A percentile compares a stretch with the other conserved stretches of the same genome.
Evolutionary conservation across 352 stramenopile genomes (phyloP).

Genomic region (Pythium graminicola): DNA sequence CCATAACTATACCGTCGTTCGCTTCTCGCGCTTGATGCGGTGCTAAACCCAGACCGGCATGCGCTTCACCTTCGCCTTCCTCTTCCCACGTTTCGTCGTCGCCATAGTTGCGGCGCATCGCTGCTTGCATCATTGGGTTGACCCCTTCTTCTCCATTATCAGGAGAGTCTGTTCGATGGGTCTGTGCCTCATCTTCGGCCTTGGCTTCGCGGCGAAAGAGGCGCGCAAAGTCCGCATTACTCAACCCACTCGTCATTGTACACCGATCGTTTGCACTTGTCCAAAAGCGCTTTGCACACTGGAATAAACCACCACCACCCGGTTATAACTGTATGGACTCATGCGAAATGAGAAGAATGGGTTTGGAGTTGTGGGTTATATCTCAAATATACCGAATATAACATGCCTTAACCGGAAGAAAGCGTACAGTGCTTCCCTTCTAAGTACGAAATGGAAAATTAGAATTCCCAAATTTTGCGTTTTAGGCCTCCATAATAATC

Average conservation of each 20-base stretch:
- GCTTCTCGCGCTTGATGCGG: neutral
- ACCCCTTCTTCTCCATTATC: constrained; percentile 4
- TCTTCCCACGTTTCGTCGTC: constrained; percentile 25
- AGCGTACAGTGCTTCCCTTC: neutral
- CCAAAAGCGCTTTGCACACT: neutral
- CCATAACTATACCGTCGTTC: constrained; percentile 17
- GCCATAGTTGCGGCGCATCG: constrained; percentile 21
- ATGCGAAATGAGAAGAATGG: too few relatives aligned
- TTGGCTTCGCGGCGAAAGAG: constrained; percentile 44
- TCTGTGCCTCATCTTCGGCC: constrained; percentile 1
- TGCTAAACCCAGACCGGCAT: constrained; percentile 9
- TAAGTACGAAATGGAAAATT: neutral
- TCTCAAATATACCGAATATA: too few relatives aligned
- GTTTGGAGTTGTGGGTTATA: too few relatives aligned
- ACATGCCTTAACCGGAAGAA: too few relatives aligned
- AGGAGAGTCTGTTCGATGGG: constrained; percentile 2
- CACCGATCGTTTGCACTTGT: neutral
- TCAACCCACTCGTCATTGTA: constrained; percentile 28
- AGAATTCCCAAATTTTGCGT: constrained; percentile 2
- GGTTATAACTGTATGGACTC: neutral
- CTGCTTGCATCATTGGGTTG: constrained; percentile 26
- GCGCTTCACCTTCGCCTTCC: constrained; percentile 1
- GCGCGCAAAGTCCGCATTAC: constrained; percentile 76
- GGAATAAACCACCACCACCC: neutral
- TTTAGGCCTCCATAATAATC: too few relatives aligned